A percentile compares a stretch with the other conserved stretches of the same genome.
Conservation (phyloP, 768 basidiomycete species). For the Suillus fuscotomentosus region DNA sequence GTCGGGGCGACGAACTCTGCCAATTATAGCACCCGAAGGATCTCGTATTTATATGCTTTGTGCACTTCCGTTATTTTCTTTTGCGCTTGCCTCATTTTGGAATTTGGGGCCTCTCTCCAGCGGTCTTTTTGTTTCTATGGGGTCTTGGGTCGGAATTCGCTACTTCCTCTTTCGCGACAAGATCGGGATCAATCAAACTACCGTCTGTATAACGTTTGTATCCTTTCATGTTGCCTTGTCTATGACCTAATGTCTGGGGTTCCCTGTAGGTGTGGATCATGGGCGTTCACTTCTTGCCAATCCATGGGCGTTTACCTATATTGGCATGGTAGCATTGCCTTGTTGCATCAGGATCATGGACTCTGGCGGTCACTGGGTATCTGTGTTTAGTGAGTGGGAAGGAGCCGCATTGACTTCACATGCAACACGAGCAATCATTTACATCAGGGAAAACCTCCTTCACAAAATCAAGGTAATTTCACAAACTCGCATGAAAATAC, state of each 20-base stretch:
- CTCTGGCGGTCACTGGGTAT: background rate
- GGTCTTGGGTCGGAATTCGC: slow-evolving; percentile 15
- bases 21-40: slow-evolving; percentile 21
- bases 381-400: background rate
- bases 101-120: slow-evolving; percentile 10
- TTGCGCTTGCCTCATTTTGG: slow-evolving; percentile 8
- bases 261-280: background rate
- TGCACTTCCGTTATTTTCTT: slow-evolving; percentile 14
- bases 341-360: background rate
- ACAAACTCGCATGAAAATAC: too few relatives aligned
- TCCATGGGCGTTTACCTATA: background rate
- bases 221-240: background rate
- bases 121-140: slow-evolving; percentile 10
- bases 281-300: background rate
- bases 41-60: slow-evolving; percentile 13
- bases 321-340: background rate
- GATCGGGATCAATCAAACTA: slow-evolving; percentile 13
- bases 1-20: slow-evolving; percentile 30
- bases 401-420: background rate
- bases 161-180: slow-evolving; percentile 13
- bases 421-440: background rate
- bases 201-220: slow-evolving; percentile 15
- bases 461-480: too few relatives aligned
- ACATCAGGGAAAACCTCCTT: too few relatives aligned
- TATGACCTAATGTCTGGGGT: background rate